Percentiles rank a stretch among this genome's conserved stretches.
Evolutionary conservation across 768 basidiomycete genomes (phyloP).

Genomic region (Leccinum longicurvipes): DNA sequence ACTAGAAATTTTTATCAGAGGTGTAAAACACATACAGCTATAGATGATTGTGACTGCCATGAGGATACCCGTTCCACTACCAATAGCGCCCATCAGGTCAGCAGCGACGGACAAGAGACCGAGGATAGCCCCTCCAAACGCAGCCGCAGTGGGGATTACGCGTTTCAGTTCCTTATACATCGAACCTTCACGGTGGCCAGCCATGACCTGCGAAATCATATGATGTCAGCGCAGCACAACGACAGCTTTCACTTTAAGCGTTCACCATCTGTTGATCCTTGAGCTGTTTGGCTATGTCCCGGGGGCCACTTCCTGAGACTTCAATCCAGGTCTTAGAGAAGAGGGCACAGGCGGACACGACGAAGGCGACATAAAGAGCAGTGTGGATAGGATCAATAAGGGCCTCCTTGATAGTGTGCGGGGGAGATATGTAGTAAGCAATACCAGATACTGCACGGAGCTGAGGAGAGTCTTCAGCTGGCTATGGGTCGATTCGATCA

Average conservation of each 20-base stretch:
- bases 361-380: slow-evolving; percentile 85
- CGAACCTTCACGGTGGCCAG: slow-evolving; percentile 90
- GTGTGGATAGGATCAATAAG: slow-evolving; percentile 94
- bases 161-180: slow-evolving; percentile 99
- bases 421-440: slow-evolving; percentile 97
- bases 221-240: background rate
- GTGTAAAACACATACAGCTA: slow-evolving; percentile 42
- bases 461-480: slow-evolving; percentile 91
- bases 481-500: slow-evolving; percentile 45
- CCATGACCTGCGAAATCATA: slow-evolving; percentile 54
- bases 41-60: slow-evolving; percentile 99
- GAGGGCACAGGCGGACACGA: slow-evolving; percentile 89
- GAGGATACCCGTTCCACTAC: slow-evolving; percentile 92
- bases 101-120: slow-evolving; percentile 88
- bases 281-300: slow-evolving; percentile 96
- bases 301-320: slow-evolving; percentile 91
- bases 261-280: slow-evolving; percentile 97
- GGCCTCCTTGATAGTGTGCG: slow-evolving; percentile 87
- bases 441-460: slow-evolving; percentile 87
- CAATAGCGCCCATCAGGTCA: slow-evolving; percentile 94
- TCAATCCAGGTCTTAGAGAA: slow-evolving; percentile 99
- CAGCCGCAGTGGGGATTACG: slow-evolving; percentile 96
- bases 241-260: background rate
- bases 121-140: slow-evolving; percentile 95
- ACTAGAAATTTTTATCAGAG: background rate